phyloP scores from a whole-genome alignment of 768 basidiomycete genomes.

The Pleurotus eryngii region DNA sequence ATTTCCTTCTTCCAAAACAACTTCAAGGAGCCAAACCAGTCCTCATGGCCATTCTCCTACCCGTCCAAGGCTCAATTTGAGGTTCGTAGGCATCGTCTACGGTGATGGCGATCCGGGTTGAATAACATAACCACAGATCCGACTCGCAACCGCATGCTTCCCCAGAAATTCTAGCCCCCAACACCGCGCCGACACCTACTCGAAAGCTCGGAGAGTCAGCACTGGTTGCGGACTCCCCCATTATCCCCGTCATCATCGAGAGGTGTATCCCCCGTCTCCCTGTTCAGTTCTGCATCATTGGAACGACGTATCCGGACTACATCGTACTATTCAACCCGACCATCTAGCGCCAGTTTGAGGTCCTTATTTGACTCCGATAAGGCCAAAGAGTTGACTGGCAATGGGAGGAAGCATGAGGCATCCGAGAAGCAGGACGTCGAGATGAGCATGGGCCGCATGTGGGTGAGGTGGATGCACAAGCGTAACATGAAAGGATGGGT shows the following conservation, averaged over 20 bases:
- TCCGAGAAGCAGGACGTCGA: slow-evolving; percentile 23
- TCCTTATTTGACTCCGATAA: slow-evolving; percentile 35
- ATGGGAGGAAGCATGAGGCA: slow-evolving; percentile 12
- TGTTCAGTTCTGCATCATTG: slow-evolving; percentile 19
- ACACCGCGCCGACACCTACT: slow-evolving; percentile 65
- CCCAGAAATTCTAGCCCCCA: slow-evolving; percentile 51
- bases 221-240: slow-evolving; percentile 54
- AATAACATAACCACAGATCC: too few relatives aligned
- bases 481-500: slow-evolving; percentile 58
- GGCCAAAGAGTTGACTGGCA: not conserved
- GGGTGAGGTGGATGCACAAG: slow-evolving; percentile 81
- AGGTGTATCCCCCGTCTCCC: slow-evolving; percentile 41
- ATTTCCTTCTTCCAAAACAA: not conserved
- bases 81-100: too few relatives aligned
- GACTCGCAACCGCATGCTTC: not conserved
- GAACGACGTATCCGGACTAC: slow-evolving; percentile 7
- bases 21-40: not conserved
- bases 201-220: slow-evolving; percentile 54
- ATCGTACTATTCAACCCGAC: slow-evolving; percentile 2
- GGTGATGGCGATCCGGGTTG: too few relatives aligned
- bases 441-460: slow-evolving; percentile 49
- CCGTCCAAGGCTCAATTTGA: too few relatives aligned
- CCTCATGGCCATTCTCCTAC: not conserved
- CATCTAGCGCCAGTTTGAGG: slow-evolving; percentile 17
- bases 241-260: slow-evolving; percentile 48